These are phyloP conservation scores for Prunus mume DNA, from an alignment of 306 rosid species.

Conservation along the genomic window DNA sequence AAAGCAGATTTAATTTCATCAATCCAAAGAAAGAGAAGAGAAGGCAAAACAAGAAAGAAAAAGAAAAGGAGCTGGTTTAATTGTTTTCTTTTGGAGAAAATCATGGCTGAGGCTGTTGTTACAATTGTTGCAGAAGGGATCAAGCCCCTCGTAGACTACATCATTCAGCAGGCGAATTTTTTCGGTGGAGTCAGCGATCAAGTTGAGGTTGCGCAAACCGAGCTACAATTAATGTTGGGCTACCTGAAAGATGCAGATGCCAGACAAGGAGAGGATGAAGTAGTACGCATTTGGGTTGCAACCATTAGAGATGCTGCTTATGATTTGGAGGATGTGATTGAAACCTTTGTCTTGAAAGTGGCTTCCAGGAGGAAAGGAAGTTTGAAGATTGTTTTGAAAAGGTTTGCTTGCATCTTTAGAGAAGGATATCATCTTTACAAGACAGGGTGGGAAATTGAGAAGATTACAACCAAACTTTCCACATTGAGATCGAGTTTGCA, in stretches of 20 bases:
- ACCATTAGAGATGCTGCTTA: constrained; percentile 11
- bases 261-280: constrained; percentile 33
- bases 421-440: constrained; percentile 14
- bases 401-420: constrained; percentile 22
- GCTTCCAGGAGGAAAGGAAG: background rate
- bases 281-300: constrained; percentile 11
- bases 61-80: no score
- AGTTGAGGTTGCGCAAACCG: background rate
- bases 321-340: constrained; percentile 43
- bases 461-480: constrained; percentile 27
- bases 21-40: no score
- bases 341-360: background rate
- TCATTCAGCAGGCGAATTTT: background rate
- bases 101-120: constrained; percentile 15
- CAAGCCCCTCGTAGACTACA: background rate
- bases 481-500: constrained; percentile 35
- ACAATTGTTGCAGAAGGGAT: background rate
- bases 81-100: no score
- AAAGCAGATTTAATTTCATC: no score
- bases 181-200: background rate
- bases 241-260: constrained; percentile 30
- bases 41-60: no score
- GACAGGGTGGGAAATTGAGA: constrained; percentile 24
- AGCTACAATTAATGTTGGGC: background rate
- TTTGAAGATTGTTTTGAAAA: constrained; percentile 13